Percentiles rank a stretch among this genome's conserved stretches.
These are phyloP conservation scores for Protomyces lactucae-debilis DNA, from an alignment of 1,139 yeast species.

Conservation along the genomic window DNA sequence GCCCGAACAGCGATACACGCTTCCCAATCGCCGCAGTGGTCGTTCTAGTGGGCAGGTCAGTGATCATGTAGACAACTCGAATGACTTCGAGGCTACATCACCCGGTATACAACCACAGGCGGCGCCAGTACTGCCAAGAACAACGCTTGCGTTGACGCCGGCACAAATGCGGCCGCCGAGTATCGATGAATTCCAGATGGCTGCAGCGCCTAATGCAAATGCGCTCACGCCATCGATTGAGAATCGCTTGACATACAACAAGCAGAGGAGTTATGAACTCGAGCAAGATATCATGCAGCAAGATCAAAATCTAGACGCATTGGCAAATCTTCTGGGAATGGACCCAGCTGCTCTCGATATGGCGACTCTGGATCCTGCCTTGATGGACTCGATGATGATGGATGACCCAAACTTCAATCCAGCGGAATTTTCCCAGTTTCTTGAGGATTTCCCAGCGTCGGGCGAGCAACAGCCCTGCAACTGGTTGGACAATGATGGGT, in stretches of 20 bases:
- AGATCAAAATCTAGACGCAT: constrained; percentile 9
- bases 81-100: neutral
- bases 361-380: constrained; percentile 1
- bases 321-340: constrained; percentile 15
- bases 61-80: neutral
- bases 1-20: constrained; percentile 10
- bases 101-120: neutral
- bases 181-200: neutral
- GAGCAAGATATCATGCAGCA: constrained; percentile 13
- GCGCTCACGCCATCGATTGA: constrained; percentile 11
- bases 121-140: neutral
- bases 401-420: neutral
- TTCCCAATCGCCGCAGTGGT: constrained; percentile 5
- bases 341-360: constrained; percentile 13
- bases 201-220: neutral
- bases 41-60: neutral
- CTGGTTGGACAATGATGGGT: neutral
- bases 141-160: neutral
- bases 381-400: constrained; percentile 1
- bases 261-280: neutral
- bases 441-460: neutral
- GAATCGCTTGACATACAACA: neutral
- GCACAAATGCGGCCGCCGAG: neutral
- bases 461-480: neutral
- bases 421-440: neutral